A percentile compares a stretch with the other conserved stretches of the same genome.
Conservation (phyloP, 495 filamentous ascomycete genomes). For the Penicillium riverlandense region DNA sequence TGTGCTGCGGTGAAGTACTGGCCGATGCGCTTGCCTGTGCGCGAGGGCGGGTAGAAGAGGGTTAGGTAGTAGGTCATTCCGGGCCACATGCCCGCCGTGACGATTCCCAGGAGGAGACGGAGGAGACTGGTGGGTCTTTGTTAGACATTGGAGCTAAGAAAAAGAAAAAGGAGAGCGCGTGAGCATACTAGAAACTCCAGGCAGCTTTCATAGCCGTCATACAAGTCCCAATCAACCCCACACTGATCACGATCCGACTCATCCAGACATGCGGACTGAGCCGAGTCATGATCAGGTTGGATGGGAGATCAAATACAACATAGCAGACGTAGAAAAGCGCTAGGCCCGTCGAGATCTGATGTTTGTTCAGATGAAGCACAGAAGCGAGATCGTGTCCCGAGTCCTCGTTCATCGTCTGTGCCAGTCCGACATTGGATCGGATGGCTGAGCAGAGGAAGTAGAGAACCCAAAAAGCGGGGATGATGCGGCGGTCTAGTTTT, state of each 20-base stretch:
- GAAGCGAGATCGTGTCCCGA: slow-evolving; percentile 61
- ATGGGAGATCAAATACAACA: slow-evolving; percentile 82
- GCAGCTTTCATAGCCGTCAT: slow-evolving; percentile 73
- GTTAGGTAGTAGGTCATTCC: slow-evolving; percentile 93
- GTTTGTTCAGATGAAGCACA: slow-evolving; percentile 57
- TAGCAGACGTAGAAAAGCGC: slow-evolving; percentile 89
- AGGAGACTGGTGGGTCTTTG: slow-evolving; percentile 47
- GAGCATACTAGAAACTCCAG: slow-evolving; percentile 75
- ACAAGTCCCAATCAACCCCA: slow-evolving; percentile 75
- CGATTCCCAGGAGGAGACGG: slow-evolving; percentile 77
- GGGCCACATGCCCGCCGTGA: slow-evolving; percentile 91
- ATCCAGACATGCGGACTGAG: slow-evolving; percentile 87
- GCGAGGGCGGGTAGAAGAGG: slow-evolving; percentile 81
- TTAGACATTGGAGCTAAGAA: neutral
- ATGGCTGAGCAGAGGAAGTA: slow-evolving; percentile 92
- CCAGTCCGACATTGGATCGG: slow-evolving; percentile 81
- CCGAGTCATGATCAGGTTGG: slow-evolving; percentile 81
- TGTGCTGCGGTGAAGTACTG: slow-evolving; percentile 86
- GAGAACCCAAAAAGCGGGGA: slow-evolving; percentile 87
- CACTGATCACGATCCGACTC: slow-evolving; percentile 83
- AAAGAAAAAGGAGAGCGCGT: neutral
- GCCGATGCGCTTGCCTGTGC: slow-evolving; percentile 82
- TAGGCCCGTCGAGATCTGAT: slow-evolving; percentile 73
- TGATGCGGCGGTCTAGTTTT: slow-evolving; percentile 78
- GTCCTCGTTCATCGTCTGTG: slow-evolving; percentile 79